Evolutionary conservation across 106 monocot species (phyloP).

Genomic region (Acorus gramineus): DNA sequence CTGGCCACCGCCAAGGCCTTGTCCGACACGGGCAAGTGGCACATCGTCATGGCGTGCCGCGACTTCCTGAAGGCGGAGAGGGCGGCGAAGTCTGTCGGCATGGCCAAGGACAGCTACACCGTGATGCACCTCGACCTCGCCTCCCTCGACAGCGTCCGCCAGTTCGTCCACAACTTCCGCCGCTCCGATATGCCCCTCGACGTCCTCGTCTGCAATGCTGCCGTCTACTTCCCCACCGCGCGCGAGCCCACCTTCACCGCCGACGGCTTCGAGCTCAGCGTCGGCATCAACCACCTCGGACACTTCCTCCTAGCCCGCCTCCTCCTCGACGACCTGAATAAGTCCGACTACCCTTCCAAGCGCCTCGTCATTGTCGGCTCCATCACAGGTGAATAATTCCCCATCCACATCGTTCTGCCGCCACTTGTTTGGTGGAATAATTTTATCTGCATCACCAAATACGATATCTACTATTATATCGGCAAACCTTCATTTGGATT

Average conservation of each 20-base stretch:
- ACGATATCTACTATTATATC: too few species aligned
- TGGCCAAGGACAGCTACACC: constrained; percentile 75
- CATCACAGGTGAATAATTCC: constrained; percentile 50
- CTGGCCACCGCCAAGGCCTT: constrained; percentile 84
- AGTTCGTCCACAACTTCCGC: constrained; percentile 56
- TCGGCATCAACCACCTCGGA: constrained; percentile 84
- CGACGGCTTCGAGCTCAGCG: constrained; percentile 92
- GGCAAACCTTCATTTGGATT: too few species aligned
- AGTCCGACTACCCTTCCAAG: constrained; percentile 67
- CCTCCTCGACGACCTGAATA: constrained; percentile 49
- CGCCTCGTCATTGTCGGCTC: constrained; percentile 95
- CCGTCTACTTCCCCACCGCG: constrained; percentile 78
- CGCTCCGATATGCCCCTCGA: constrained; percentile 51
- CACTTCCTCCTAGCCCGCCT: constrained; percentile 79
- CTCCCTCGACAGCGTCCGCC: constrained; percentile 82
- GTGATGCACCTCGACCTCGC: constrained; percentile 95
- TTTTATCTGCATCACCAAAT: too few species aligned
- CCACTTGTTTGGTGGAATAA: too few species aligned
- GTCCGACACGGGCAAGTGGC: constrained; percentile 80
- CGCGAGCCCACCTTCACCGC: constrained; percentile 73
- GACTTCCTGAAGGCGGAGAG: constrained; percentile 92
- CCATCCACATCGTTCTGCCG: too few species aligned
- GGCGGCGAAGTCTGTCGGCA: constrained; percentile 72
- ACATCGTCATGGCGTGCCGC: constrained; percentile 90
- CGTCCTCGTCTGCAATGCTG: constrained; percentile 88